phyloP scores from a whole-genome alignment of 441 rosid species.

The Capsella rubella region DNA sequence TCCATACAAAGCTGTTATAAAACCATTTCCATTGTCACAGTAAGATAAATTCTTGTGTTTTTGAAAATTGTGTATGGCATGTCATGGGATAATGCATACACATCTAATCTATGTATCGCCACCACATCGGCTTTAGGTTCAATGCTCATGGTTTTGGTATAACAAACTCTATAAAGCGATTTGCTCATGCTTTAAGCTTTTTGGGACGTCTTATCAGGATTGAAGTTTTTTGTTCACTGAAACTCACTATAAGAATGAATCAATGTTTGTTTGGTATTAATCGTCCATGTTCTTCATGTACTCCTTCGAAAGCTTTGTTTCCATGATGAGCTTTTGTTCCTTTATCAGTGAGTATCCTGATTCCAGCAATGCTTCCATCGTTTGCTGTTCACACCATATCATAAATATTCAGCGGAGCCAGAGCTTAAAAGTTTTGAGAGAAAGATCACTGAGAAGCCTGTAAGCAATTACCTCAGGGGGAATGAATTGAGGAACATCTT shows the following conservation, averaged over 20 bases:
- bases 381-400: constrained; percentile 67
- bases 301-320: constrained; percentile 88
- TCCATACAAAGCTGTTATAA: not conserved
- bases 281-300: constrained; percentile 92
- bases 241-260: constrained; percentile 22
- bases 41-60: constrained; percentile 9
- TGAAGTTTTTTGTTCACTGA: not conserved
- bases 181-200: not conserved
- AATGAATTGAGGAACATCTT: constrained; percentile 71
- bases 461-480: constrained; percentile 76
- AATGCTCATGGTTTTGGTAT: constrained; percentile 33
- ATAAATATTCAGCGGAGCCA: constrained; percentile 23
- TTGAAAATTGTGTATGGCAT: constrained; percentile 23
- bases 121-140: constrained; percentile 33
- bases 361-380: constrained; percentile 86
- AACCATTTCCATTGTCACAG: constrained; percentile 12
- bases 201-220: constrained; percentile 22
- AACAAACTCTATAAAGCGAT: constrained; percentile 29
- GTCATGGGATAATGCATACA: constrained; percentile 23
- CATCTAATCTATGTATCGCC: constrained; percentile 26
- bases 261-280: constrained; percentile 35
- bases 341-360: constrained; percentile 80
- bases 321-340: constrained; percentile 83
- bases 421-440: constrained; percentile 8
- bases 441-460: constrained; percentile 18